A percentile compares a stretch with the other conserved stretches of the same genome.
These are phyloP conservation scores for Colletotrichum sp. DNA, from an alignment of 2,329 filamentous ascomycete genomes.

Conservation along the genomic window DNA sequence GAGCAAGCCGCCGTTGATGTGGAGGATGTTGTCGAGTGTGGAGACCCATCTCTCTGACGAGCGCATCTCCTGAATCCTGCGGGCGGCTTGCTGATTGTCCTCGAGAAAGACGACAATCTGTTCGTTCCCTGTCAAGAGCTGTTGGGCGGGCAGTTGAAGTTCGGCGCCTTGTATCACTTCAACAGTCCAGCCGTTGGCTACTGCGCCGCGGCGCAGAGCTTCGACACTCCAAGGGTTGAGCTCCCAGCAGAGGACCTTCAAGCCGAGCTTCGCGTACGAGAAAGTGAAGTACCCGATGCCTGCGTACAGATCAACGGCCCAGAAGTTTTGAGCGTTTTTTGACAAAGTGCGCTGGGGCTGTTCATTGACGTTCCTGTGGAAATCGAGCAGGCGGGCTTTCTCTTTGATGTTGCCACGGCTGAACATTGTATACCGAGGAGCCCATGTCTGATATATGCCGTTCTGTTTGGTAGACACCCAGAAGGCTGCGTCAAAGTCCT, in stretches of 20 bases:
- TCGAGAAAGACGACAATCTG: conserved; percentile 73
- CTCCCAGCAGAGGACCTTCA: conserved; percentile 86
- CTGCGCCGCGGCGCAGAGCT: conserved; percentile 77
- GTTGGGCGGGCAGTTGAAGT: conserved; percentile 39
- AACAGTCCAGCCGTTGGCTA: conserved; percentile 69
- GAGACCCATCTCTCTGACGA: conserved; percentile 8
- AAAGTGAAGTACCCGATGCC: conserved; percentile 96
- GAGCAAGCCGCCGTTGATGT: conserved; percentile 69
- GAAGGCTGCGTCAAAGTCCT: conserved; percentile 70
- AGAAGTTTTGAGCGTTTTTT: conserved; percentile 31
- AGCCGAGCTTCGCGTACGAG: conserved; percentile 74
- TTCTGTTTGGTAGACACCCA: conserved; percentile 84
- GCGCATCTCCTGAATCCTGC: conserved; percentile 42
- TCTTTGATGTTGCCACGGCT: conserved; percentile 89
- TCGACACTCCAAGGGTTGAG: conserved; percentile 89
- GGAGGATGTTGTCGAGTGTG: conserved; percentile 47
- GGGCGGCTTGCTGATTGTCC: conserved; percentile 63
- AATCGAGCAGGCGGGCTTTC: conserved; percentile 75
- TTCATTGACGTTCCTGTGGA: conserved; percentile 34
- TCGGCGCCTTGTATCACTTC: conserved; percentile 53
- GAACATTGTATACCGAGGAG: conserved; percentile 93
- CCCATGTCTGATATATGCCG: conserved; percentile 84
- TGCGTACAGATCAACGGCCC: conserved; percentile 83
- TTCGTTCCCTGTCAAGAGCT: conserved; percentile 47
- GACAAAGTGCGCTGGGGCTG: background rate